phyloP scores from a whole-genome alignment of 2,329 filamentous ascomycete species.

The Juglanconis oblonga region DNA sequence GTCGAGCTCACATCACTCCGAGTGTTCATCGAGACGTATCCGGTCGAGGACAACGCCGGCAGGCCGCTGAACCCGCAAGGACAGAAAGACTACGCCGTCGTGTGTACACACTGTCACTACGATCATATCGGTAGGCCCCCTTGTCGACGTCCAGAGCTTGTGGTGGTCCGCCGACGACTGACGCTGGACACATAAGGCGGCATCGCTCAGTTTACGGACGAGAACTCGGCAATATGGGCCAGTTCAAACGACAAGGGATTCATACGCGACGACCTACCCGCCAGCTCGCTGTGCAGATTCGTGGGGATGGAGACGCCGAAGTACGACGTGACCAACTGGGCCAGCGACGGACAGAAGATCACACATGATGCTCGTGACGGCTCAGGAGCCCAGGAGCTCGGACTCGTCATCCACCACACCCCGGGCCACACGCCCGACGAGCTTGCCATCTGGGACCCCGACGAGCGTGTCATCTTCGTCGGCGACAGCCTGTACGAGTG shows the following conservation, averaged over 20 bases:
- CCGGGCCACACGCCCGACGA: conserved; percentile 46
- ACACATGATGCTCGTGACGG: conserved; percentile 9
- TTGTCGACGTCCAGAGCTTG: background rate
- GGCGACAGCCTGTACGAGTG: conserved; percentile 44
- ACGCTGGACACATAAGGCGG: conserved; percentile 26
- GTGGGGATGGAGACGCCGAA: conserved; percentile 33
- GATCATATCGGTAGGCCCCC: conserved; percentile 32
- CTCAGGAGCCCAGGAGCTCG: conserved; percentile 23
- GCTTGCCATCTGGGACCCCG: conserved; percentile 41
- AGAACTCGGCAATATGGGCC: conserved; percentile 28
- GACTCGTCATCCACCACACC: conserved; percentile 40
- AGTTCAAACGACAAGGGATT: conserved; percentile 35
- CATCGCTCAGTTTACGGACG: conserved; percentile 32
- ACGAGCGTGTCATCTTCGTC: conserved; percentile 41
- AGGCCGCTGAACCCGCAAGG: conserved; percentile 34
- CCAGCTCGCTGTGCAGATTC: conserved; percentile 38
- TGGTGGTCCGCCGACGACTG: background rate
- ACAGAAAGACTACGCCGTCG: conserved; percentile 35
- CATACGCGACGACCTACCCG: conserved; percentile 33
- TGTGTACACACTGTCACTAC: conserved; percentile 46
- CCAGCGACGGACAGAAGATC: conserved; percentile 33
- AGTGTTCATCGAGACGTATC: conserved; percentile 38
- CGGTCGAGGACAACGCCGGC: conserved; percentile 32
- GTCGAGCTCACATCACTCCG: conserved; percentile 31
- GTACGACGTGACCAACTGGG: conserved; percentile 40